These are phyloP conservation scores for Xerocomus nothofagi DNA, from an alignment of 1,284 basidiomycete species.

Conservation along the genomic window DNA sequence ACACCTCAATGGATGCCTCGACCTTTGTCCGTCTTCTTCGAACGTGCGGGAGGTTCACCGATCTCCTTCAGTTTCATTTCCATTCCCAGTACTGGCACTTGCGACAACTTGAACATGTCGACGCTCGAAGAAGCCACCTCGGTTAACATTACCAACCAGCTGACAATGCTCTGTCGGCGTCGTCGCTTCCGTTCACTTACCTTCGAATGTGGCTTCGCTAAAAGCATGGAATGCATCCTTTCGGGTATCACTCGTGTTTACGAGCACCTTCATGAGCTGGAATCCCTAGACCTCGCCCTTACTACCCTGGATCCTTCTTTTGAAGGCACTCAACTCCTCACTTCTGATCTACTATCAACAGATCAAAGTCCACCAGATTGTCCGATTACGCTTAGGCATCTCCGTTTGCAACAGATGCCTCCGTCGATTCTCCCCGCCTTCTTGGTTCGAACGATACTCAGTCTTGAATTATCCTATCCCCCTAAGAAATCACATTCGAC, in stretches of 20 bases:
- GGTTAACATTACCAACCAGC: conserved; percentile 22
- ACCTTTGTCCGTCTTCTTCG: conserved; percentile 35
- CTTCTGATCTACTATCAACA: conserved; percentile 20
- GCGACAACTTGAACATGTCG: conserved; percentile 2
- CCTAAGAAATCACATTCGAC: conserved; percentile 28
- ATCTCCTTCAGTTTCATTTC: conserved; percentile 39
- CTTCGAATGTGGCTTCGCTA: conserved; percentile 35
- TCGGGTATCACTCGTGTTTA: conserved; percentile 18
- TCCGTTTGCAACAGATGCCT: conserved; percentile 44
- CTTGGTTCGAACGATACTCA: conserved; percentile 39
- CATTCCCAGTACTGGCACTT: conserved; percentile 10
- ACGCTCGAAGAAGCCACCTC: conserved; percentile 21
- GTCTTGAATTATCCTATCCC: conserved; percentile 42
- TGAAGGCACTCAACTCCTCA: conserved; percentile 26
- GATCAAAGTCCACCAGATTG: conserved; percentile 7
- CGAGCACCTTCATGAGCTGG: conserved; percentile 33
- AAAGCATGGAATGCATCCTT: conserved; percentile 30
- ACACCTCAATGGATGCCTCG: conserved; percentile 28
- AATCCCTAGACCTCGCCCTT: conserved; percentile 37
- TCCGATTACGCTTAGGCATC: conserved; percentile 31
- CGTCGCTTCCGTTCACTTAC: conserved; percentile 37
- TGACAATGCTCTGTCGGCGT: conserved; percentile 26
- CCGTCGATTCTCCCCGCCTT: conserved; percentile 37
- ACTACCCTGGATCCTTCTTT: conserved; percentile 27
- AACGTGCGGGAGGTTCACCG: conserved; percentile 37